These are phyloP conservation scores for Podosphaera fusca DNA, from an alignment of 2,329 filamentous ascomycete species.

Conservation along the genomic window DNA sequence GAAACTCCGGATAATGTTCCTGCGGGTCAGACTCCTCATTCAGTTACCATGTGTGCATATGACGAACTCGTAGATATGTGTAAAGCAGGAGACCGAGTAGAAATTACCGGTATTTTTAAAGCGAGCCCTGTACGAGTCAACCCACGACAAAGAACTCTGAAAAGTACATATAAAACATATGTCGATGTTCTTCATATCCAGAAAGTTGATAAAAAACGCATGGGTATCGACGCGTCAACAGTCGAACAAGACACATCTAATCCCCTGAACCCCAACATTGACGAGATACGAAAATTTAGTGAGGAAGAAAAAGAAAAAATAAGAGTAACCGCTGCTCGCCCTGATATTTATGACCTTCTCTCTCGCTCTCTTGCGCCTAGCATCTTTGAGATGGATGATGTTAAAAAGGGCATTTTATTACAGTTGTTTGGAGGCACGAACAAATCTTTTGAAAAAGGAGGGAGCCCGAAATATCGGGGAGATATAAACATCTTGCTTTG, in stretches of 20 bases:
- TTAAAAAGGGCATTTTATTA: constrained; percentile 92
- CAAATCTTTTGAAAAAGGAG: constrained; percentile 61
- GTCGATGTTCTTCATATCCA: constrained; percentile 89
- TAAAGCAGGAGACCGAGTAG: constrained; percentile 83
- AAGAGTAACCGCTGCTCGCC: constrained; percentile 59
- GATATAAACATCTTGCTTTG: constrained; percentile 98
- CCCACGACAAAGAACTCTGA: constrained; percentile 73
- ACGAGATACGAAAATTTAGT: constrained; percentile 70
- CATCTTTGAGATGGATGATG: constrained; percentile 87
- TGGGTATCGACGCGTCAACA: constrained; percentile 78
- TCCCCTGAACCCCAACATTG: constrained; percentile 24
- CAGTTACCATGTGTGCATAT: constrained; percentile 72
- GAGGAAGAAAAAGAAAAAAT: constrained; percentile 58
- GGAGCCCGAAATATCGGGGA: constrained; percentile 95
- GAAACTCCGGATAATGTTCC: constrained; percentile 97
- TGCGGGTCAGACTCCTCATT: constrained; percentile 87
- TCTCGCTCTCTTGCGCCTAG: constrained; percentile 92
- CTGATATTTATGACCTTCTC: constrained; percentile 90
- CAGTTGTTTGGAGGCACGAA: constrained; percentile 88
- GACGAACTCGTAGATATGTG: constrained; percentile 68
- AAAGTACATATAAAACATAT: constrained; percentile 94
- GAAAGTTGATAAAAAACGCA: constrained; percentile 83
- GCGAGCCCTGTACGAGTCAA: constrained; percentile 87
- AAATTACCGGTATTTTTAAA: constrained; percentile 91
- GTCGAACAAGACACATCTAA: constrained; percentile 52